A percentile compares a stretch with the other conserved stretches of the same genome.
Evolutionary conservation across 352 stramenopile species (phyloP).

Genomic region (Globisporangium paroecandrum): DNA sequence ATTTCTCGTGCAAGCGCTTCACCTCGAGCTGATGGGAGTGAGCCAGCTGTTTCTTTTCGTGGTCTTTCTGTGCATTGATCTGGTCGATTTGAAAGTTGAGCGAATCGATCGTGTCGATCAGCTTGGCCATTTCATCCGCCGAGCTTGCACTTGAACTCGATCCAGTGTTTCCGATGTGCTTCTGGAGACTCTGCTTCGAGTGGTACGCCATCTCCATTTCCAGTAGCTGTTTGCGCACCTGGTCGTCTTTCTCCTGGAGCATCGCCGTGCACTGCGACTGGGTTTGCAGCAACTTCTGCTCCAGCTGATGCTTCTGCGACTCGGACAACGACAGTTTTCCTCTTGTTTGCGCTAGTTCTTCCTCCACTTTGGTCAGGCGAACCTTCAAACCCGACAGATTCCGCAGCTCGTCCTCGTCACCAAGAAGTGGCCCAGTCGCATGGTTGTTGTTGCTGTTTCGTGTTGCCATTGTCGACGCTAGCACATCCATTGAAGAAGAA

Average conservation of each 20-base stretch:
- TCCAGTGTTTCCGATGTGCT: background rate
- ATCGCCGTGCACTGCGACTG: conserved; percentile 33
- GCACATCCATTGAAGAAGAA: background rate
- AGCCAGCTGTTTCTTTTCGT: conserved; percentile 30
- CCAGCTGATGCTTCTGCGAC: conserved; percentile 31
- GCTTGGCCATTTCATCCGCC: conserved; percentile 35
- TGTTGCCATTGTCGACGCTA: background rate
- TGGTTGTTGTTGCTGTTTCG: conserved; percentile 14
- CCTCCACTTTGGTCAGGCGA: conserved; percentile 18
- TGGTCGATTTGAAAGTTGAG: conserved; percentile 61
- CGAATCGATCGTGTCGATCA: conserved; percentile 75
- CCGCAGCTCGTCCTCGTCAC: conserved; percentile 8
- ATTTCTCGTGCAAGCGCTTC: conserved; percentile 60
- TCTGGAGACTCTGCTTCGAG: conserved; percentile 26
- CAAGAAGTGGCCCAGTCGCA: background rate
- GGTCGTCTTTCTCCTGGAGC: conserved; percentile 58
- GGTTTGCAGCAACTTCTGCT: conserved; percentile 42
- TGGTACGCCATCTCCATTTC: conserved; percentile 43
- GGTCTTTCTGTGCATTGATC: conserved; percentile 35
- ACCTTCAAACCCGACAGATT: background rate
- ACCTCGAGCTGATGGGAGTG: conserved; percentile 48
- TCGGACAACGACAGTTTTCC: conserved; percentile 28
- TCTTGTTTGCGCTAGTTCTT: conserved; percentile 27
- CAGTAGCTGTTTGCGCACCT: conserved; percentile 47
- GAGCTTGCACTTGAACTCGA: conserved; percentile 11